Evolutionary conservation across 2,329 filamentous ascomycete species (phyloP).

Genomic region (Tolypocladium pustulatum): DNA sequence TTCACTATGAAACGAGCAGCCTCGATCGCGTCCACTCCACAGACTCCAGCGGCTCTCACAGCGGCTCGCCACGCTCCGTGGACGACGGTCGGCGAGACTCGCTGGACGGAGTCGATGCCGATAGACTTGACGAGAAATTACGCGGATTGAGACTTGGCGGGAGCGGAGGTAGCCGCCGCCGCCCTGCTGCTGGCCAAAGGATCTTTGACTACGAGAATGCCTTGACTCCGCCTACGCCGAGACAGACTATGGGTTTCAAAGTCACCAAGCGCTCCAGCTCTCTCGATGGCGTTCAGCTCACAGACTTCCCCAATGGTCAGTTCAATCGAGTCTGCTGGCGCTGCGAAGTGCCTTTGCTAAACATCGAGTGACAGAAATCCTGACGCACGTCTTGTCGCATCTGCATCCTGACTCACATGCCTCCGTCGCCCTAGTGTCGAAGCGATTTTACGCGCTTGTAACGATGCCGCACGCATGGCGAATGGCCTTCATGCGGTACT

Average conservation of each 20-base stretch:
- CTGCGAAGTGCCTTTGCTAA: neutral
- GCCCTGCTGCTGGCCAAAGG: conserved; percentile 35
- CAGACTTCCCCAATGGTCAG: conserved; percentile 73
- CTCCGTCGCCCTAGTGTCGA: conserved; percentile 75
- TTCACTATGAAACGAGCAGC: conserved; percentile 30
- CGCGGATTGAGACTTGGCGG: conserved; percentile 38
- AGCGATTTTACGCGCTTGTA: conserved; percentile 75
- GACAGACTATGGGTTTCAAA: conserved; percentile 43
- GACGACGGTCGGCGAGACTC: conserved; percentile 15
- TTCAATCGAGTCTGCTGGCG: neutral
- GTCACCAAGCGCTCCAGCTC: conserved; percentile 37
- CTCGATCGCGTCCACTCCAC: conserved; percentile 18
- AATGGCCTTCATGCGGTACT: conserved; percentile 83
- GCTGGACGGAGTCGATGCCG: conserved; percentile 25
- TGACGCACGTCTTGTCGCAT: conserved; percentile 87
- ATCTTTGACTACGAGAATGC: conserved; percentile 54
- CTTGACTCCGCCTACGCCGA: conserved; percentile 33
- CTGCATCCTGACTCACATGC: conserved; percentile 76
- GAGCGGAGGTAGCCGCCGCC: conserved; percentile 15
- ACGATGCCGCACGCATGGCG: conserved; percentile 91
- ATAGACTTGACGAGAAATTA: conserved; percentile 38
- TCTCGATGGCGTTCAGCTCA: conserved; percentile 31
- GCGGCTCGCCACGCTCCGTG: conserved; percentile 24
- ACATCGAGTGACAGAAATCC: conserved; percentile 54
- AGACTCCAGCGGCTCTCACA: conserved; percentile 16